Conservation (phyloP, 2,329 filamentous ascomycete genomes). For the Acrodontium crateriforme region DNA sequence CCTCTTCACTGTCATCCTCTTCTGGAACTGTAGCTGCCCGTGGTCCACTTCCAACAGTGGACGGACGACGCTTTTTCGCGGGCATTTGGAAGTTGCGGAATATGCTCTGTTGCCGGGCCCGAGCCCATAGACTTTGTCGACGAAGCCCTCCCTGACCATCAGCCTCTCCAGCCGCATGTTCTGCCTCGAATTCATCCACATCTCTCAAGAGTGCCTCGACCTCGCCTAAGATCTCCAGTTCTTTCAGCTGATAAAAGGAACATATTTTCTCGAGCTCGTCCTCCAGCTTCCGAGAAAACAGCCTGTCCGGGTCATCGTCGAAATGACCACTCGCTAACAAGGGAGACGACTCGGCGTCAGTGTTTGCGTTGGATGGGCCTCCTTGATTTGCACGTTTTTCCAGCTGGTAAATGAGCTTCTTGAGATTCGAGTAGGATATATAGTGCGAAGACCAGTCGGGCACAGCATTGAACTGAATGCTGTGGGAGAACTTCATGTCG, state of each 20-base stretch:
- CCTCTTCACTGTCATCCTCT: constrained; percentile 48
- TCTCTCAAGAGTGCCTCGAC: constrained; percentile 65
- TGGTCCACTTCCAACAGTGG: constrained; percentile 25
- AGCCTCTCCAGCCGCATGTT: constrained; percentile 24
- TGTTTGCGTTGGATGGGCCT: constrained; percentile 21
- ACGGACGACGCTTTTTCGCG: constrained; percentile 27
- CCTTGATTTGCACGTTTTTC: constrained; percentile 66
- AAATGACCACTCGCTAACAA: constrained; percentile 51
- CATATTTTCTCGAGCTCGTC: constrained; percentile 88
- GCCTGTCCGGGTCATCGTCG: constrained; percentile 55
- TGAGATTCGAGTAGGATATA: constrained; percentile 95
- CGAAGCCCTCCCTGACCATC: constrained; percentile 16
- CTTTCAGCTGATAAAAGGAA: constrained; percentile 80
- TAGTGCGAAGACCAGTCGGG: constrained; percentile 99
- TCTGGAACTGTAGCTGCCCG: constrained; percentile 40
- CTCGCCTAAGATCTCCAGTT: constrained; percentile 73
- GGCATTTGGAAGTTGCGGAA: constrained; percentile 37
- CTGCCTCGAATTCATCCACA: constrained; percentile 52
- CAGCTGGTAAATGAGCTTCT: constrained; percentile 94
- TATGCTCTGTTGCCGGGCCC: constrained; percentile 31
- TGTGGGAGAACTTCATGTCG: constrained; percentile 99
- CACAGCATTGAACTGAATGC: constrained; percentile 97
- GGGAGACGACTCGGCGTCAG: constrained; percentile 78
- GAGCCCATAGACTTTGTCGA: constrained; percentile 19
- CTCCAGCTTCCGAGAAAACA: constrained; percentile 71